Base-by-base conservation (phyloP, 768 basidiomycete genomes). In the Crassisporium funariophilum region DNA sequence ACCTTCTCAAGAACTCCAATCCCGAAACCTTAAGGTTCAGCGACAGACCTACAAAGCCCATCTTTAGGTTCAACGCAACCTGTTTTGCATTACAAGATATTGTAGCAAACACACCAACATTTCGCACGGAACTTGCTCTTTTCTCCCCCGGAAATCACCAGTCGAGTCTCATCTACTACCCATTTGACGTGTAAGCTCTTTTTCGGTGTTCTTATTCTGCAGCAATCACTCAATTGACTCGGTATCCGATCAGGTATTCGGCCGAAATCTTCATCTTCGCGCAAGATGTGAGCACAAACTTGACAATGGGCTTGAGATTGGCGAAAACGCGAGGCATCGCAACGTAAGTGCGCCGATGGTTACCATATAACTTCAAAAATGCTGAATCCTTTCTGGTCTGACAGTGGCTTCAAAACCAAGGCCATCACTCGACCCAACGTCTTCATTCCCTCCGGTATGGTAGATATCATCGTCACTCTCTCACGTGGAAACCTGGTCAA, bases 201-300 rank as follows among this genome's bases (percentile, higher is more conserved):
- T 15, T 39, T 29, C 17, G 16, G 10, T 21, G 10, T 23, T 12
- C 15, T 11, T 27, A 1, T 43, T 35, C 5, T 31, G 11, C n/a
- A 41, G n/a, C n/a, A n/a, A n/a, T n/a, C n/a, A n/a, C n/a, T n/a
- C n/a, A n/a, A n/a, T 23, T 36, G 12, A 17, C 23, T 23, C 9
- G 12, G 2, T 35, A n/a, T 10, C 12, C 16, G 5, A 13, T 40
- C 10, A 49, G 55, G 6, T 61, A 63, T 23, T 51, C 60, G 1
- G 46, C 60, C 2, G 58, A 63, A 31, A 53, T 61, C 10, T 52
- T 55, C 15, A 43, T 58, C 15, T 61, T 59, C 9, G 60, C 59
- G 5, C 50, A 49, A 37, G 62, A 63, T 15, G 34, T 36, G 6
- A 34, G 31, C 22, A 54, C 55, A 1, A 60, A 58, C 35, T 31